Percentiles rank a stretch among this genome's conserved stretches.
Evolutionary conservation across 305 asterid genomes (phyloP).

Genomic region (Vinca major): DNA sequence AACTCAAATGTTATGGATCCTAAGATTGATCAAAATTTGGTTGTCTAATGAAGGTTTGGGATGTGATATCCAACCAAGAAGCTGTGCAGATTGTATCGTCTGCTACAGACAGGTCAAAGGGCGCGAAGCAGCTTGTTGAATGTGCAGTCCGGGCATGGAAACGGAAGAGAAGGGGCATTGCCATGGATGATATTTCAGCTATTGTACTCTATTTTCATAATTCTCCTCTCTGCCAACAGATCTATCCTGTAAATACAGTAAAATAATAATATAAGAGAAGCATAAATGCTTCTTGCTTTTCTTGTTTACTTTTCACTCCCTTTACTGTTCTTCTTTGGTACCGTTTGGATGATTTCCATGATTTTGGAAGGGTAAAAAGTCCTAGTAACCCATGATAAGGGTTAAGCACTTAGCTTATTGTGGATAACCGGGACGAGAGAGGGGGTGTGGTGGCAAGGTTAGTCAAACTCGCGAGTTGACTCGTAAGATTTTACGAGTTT

Average conservation of each 20-base stretch:
- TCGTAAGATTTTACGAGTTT: too few species aligned
- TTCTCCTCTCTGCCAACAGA: slow-evolving; percentile 33
- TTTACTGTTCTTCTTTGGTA: neutral
- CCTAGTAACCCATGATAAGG: too few species aligned
- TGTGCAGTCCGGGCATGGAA: slow-evolving; percentile 69
- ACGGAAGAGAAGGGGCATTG: slow-evolving; percentile 68
- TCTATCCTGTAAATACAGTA: slow-evolving; percentile 27
- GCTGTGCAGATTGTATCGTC: slow-evolving; percentile 64
- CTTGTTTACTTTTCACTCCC: neutral
- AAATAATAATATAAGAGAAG: slow-evolving; percentile 15
- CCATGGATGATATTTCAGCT: slow-evolving; percentile 95
- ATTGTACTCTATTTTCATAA: slow-evolving; percentile 65
- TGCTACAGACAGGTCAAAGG: slow-evolving; percentile 40
- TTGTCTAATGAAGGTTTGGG: slow-evolving; percentile 66
- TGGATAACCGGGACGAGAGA: too few species aligned
- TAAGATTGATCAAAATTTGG: neutral
- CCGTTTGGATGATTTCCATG: neutral
- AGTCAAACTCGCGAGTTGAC: too few species aligned
- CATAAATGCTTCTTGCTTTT: neutral
- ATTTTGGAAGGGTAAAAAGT: too few species aligned
- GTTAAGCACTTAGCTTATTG: too few species aligned
- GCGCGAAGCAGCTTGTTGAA: slow-evolving; percentile 65
- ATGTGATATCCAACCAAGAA: slow-evolving; percentile 83
- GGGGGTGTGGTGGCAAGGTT: too few species aligned
- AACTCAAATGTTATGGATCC: too few species aligned